A percentile compares a stretch with the other conserved stretches of the same genome.
Conservation (phyloP, 805 yeast genomes). For the Ogataea salicorniae region DNA sequence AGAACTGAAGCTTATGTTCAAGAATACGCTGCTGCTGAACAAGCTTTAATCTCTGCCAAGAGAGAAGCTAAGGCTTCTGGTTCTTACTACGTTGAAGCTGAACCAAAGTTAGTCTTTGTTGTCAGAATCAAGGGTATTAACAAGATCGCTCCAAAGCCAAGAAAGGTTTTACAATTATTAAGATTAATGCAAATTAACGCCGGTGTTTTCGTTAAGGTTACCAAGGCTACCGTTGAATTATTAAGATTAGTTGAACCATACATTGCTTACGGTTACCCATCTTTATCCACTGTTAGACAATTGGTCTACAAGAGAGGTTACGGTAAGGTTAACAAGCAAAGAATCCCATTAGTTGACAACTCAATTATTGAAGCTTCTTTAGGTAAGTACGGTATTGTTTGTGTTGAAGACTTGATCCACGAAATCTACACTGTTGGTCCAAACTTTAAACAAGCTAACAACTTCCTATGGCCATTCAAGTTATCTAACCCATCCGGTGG, state of each 20-base stretch:
- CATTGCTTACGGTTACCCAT: constrained; percentile 97
- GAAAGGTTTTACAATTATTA: constrained; percentile 93
- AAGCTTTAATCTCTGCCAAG: constrained; percentile 79
- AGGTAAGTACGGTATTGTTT: constrained; percentile 89
- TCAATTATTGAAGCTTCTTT: constrained; percentile 79
- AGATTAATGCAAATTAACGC: constrained; percentile 92
- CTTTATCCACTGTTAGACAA: constrained; percentile 84
- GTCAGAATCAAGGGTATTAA: constrained; percentile 99
- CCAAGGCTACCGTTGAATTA: constrained; percentile 93
- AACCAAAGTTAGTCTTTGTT: constrained; percentile 90
- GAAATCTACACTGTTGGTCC: constrained; percentile 96
- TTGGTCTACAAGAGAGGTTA: constrained; percentile 95
- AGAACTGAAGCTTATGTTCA: constrained; percentile 95
- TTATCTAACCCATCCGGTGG: constrained; percentile 96
- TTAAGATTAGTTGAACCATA: constrained; percentile 93
- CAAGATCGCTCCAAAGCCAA: constrained; percentile 99
- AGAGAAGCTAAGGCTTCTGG: constrained; percentile 93
- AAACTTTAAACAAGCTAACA: constrained; percentile 97
- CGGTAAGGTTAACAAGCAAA: constrained; percentile 96
- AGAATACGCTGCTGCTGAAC: constrained; percentile 91
- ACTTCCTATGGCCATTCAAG: constrained; percentile 98
- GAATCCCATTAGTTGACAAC: constrained; percentile 86
- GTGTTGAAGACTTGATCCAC: constrained; percentile 92
- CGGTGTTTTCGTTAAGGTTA: constrained; percentile 90
- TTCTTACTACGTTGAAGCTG: constrained; percentile 92